Percentiles rank a stretch among this genome's conserved stretches.
Evolutionary conservation across 495 filamentous ascomycete genomes (phyloP).

Genomic region (Aspergillus cristatus): DNA sequence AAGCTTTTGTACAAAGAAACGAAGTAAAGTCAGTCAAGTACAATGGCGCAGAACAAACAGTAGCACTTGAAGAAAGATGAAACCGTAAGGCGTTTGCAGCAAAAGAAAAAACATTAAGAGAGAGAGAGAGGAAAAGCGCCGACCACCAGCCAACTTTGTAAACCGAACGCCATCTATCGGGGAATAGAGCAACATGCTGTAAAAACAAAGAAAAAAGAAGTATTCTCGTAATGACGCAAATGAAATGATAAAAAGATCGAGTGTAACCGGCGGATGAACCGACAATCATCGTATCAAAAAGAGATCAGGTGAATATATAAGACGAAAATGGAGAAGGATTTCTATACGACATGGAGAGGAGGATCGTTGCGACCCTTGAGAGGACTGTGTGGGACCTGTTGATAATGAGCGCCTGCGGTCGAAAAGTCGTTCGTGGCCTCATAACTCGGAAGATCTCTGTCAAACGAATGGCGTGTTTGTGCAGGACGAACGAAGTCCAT

Average conservation of each 20-base stretch:
- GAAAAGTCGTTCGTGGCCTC: conserved; percentile 85
- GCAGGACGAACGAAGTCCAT: conserved; percentile 71
- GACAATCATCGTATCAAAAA: conserved; percentile 26
- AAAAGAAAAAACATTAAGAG: conserved; percentile 4
- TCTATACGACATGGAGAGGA: conserved; percentile 23
- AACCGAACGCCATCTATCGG: conserved; percentile 42
- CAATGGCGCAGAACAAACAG: conserved; percentile 13
- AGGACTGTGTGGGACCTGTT: conserved; percentile 19
- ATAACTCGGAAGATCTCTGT: conserved; percentile 55
- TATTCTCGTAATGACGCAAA: conserved; percentile 23
- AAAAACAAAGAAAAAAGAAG: conserved; percentile 8
- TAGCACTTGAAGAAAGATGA: conserved; percentile 8
- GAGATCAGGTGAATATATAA: conserved; percentile 25
- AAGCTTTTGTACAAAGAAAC: conserved; percentile 34
- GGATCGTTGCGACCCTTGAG: conserved; percentile 29
- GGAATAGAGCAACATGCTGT: conserved; percentile 30
- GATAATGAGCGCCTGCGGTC: conserved; percentile 28
- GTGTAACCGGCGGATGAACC: conserved; percentile 12
- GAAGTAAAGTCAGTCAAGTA: too few species aligned
- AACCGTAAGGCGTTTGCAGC: conserved; percentile 5
- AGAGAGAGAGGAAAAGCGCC: conserved; percentile 13
- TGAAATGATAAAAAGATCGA: conserved; percentile 19
- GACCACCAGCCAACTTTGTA: conserved; percentile 24
- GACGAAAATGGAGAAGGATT: conserved; percentile 11
- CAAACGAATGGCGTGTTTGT: conserved; percentile 50